Evolutionary conservation across 2,329 filamentous ascomycete species (phyloP).

Genomic region (Dactylellina cionopaga): DNA sequence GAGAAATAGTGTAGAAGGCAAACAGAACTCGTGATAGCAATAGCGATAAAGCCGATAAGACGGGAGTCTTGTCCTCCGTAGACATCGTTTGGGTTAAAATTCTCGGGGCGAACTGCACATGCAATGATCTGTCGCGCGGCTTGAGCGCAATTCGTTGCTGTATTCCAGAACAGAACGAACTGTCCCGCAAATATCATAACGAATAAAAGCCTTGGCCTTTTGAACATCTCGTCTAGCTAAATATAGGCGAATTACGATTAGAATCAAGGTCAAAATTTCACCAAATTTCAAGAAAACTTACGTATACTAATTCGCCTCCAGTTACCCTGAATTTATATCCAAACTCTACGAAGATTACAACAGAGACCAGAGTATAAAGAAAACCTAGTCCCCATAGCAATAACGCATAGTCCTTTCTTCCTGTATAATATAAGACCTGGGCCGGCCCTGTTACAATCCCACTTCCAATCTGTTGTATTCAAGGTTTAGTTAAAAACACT

Average conservation of each 20-base stretch:
- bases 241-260: neutral
- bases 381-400: conserved; percentile 35
- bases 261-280: neutral
- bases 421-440: conserved; percentile 31
- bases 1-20: conserved; percentile 61
- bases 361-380: conserved; percentile 37
- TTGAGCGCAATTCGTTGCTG: conserved; percentile 59
- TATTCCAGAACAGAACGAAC: conserved; percentile 61
- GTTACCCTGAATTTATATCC: conserved; percentile 64
- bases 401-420: conserved; percentile 30
- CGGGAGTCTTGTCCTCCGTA: conserved; percentile 56
- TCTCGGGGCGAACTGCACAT: conserved; percentile 58
- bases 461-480: conserved; percentile 19
- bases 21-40: conserved; percentile 59
- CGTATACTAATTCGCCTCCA: conserved; percentile 63
- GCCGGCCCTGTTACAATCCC: conserved; percentile 41
- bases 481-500: no score
- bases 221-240: conserved; percentile 59
- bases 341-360: conserved; percentile 64
- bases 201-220: conserved; percentile 59
- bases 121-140: conserved; percentile 47
- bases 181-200: conserved; percentile 61
- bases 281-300: conserved; percentile 59
- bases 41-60: conserved; percentile 59
- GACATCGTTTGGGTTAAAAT: conserved; percentile 58